Evolutionary conservation across 2,329 filamentous ascomycete genomes (phyloP), one percentile per base, ranked within the genome.

Genomic region (Parastagonospora avenae): DNA sequence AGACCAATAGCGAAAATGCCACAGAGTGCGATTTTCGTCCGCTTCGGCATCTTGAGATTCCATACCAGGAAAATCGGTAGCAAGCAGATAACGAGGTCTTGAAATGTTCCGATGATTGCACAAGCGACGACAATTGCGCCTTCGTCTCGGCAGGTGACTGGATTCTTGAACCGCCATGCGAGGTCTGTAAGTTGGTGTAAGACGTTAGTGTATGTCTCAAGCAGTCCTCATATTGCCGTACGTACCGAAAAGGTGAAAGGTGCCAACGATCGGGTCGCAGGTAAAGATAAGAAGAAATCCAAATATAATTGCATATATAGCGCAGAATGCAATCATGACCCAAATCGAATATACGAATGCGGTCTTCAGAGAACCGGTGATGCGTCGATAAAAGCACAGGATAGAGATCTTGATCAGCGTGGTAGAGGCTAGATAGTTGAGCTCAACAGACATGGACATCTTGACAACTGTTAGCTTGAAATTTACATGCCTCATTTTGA

Each of bases 41-140:
- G 64, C 12, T 48, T 60, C 4, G 76, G 69, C 33, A 81, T 72
- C 27, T 74, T 69, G 4, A 80, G 64, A n/a, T 76, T 74, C 65
- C 74, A 70, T 6, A 79, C 74, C 28, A 80, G 71, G 16, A 79
- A 67, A 9, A 76, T 63, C 0, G 79, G 79, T 19, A 80, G 56
- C 1, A 65, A 55, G 39, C 74, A 73, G 1, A 76, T 69, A 50
- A 78, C 62, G 7, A 78, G 55, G 45, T 79, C 76, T 39, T 74
- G 73, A 2, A 75, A 14, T 2, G 71, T 68, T 46, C 74, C 74
- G 49, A 77, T 63, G 8, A 67, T 67, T 12, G 74, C 73, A 14
- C 73, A 73, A 7, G 73, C 55, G 2, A 77, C 57, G 31, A 76
- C 72, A 28, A 73, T 57, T n/a, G 68, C 66, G 2, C 60, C 70